phyloP scores from a whole-genome alignment of 768 basidiomycete species.

The Pleurotus cornucopiae region DNA sequence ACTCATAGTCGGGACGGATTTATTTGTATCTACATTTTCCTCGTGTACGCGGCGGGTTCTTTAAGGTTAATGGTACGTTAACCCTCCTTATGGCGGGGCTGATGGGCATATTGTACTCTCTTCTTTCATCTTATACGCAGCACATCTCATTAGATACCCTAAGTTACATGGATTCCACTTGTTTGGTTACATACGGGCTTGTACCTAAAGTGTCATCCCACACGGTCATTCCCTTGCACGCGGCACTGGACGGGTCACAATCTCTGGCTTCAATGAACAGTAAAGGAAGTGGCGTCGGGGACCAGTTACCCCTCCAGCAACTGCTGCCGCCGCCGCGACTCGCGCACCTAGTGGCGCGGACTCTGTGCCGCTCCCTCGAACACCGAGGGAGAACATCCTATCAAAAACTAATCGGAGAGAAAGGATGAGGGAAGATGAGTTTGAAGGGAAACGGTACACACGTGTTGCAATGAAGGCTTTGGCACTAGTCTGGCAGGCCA shows the following conservation, averaged over 20 bases:
- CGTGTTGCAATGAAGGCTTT: conserved; percentile 85
- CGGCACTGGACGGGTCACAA: conserved; percentile 31
- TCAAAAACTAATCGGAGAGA: conserved; percentile 63
- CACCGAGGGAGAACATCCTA: conserved; percentile 82
- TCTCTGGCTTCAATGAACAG: conserved; percentile 68
- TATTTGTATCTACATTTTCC: no score
- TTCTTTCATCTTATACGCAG: neutral
- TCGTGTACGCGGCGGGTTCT: neutral
- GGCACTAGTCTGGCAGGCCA: conserved; percentile 84
- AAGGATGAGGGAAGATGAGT: conserved; percentile 5
- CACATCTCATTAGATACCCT: conserved; percentile 6
- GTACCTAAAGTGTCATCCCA: neutral
- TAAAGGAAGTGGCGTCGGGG: conserved; percentile 84
- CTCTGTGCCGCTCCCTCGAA: conserved; percentile 73
- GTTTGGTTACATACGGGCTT: neutral
- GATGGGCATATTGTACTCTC: neutral
- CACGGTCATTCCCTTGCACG: neutral
- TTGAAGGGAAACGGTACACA: conserved; percentile 30
- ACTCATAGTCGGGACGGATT: neutral
- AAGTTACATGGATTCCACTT: conserved; percentile 1
- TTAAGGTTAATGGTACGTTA: neutral
- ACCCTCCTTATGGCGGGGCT: no score
- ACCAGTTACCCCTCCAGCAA: conserved; percentile 58
- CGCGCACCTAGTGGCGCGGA: conserved; percentile 57
- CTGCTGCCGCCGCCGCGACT: conserved; percentile 55